These are phyloP conservation scores for Epichloe typhina DNA, from an alignment of 2,329 filamentous ascomycete species.

Conservation along the genomic window DNA sequence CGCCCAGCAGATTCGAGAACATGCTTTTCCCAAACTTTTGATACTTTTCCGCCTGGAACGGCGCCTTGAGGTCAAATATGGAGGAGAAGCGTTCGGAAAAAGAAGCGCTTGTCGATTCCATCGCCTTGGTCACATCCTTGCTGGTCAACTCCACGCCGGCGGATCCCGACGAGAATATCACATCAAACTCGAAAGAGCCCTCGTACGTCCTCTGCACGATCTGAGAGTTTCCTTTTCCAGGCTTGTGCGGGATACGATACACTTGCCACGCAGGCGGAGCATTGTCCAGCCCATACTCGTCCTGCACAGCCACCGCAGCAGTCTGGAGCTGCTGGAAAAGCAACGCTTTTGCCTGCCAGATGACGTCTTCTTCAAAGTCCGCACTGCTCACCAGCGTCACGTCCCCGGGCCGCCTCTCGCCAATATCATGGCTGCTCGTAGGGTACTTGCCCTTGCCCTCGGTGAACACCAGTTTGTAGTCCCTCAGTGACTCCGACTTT, in stretches of 20 bases:
- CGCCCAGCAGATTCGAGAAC: conserved; percentile 87
- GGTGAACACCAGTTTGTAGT: conserved; percentile 69
- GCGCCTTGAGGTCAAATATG: conserved; percentile 53
- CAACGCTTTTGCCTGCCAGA: conserved; percentile 75
- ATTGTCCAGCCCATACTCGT: conserved; percentile 40
- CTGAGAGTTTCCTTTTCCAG: conserved; percentile 66
- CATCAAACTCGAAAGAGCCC: conserved; percentile 83
- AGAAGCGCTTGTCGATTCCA: conserved; percentile 48
- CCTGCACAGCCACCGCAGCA: conserved; percentile 34
- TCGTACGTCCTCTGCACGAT: conserved; percentile 85
- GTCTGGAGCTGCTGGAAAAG: conserved; percentile 41
- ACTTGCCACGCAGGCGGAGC: conserved; percentile 77
- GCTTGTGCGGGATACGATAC: conserved; percentile 62
- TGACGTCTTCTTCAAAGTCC: conserved; percentile 48
- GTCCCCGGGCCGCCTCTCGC: conserved; percentile 57
- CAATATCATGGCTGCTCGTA: conserved; percentile 51
- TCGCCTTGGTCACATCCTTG: conserved; percentile 55
- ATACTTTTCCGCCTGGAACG: conserved; percentile 64
- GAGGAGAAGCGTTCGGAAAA: conserved; percentile 66
- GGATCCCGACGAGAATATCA: conserved; percentile 75
- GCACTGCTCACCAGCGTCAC: conserved; percentile 63
- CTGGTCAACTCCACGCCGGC: conserved; percentile 40
- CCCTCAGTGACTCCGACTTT: conserved; percentile 56
- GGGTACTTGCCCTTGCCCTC: conserved; percentile 51
- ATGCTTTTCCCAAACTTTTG: conserved; percentile 72